phyloP scores from a whole-genome alignment of 352 stramenopile genomes.

The Phytophthora aleatoria region DNA sequence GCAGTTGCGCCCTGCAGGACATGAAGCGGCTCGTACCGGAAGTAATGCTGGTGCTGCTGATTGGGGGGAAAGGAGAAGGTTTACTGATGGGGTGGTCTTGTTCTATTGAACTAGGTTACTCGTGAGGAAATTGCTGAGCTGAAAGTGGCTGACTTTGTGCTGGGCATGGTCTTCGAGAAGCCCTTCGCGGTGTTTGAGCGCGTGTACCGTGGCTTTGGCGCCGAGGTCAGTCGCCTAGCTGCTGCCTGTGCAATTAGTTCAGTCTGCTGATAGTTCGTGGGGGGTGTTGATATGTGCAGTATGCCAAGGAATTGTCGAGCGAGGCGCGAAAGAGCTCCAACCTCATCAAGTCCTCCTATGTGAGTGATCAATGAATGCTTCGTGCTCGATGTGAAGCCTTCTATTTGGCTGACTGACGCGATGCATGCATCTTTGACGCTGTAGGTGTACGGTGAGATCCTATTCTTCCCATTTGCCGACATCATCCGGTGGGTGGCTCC shows the following conservation, averaged over 20 bases:
- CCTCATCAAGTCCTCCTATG: slow-evolving; percentile 80
- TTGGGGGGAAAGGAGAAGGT: background rate
- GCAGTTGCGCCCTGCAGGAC: slow-evolving; percentile 52
- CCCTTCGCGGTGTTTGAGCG: slow-evolving; percentile 69
- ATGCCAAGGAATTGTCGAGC: slow-evolving; percentile 81
- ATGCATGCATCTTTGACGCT: background rate
- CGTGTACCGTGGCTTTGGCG: slow-evolving; percentile 66
- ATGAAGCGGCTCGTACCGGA: slow-evolving; percentile 76
- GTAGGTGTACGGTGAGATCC: slow-evolving; percentile 86
- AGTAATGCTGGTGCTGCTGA: slow-evolving; percentile 21
- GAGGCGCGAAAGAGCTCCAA: slow-evolving; percentile 82
- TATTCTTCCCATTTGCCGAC: slow-evolving; percentile 86
- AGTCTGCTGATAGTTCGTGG: slow-evolving; percentile 5
- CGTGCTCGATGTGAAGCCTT: background rate
- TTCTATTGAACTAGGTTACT: slow-evolving; percentile 38
- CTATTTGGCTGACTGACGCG: background rate
- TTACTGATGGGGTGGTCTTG: background rate
- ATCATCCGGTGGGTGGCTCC: slow-evolving; percentile 68
- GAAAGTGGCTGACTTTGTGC: slow-evolving; percentile 78
- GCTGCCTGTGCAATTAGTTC: background rate
- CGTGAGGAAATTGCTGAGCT: slow-evolving; percentile 77
- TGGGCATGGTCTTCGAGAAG: slow-evolving; percentile 80
- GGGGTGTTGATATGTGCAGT: slow-evolving; percentile 39
- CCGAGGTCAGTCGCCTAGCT: slow-evolving; percentile 44
- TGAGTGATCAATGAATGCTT: slow-evolving; percentile 27